A percentile compares a stretch with the other conserved stretches of the same genome.
phyloP scores from a whole-genome alignment of 202 grass and related monocot genomes.

The Thinopyrum obtusiflorum region DNA sequence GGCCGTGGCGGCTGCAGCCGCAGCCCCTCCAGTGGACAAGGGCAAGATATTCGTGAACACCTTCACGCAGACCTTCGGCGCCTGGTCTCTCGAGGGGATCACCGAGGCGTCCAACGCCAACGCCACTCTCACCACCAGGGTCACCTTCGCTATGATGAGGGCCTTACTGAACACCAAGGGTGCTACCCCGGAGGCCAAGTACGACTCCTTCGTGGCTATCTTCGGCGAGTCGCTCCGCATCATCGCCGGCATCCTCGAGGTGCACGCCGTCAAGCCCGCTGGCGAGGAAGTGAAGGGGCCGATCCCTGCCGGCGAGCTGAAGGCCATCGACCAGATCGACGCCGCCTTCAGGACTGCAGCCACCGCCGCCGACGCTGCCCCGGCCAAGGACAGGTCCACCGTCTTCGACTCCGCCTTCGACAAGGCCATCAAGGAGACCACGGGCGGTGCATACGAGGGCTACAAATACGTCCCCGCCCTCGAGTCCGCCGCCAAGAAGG shows the following conservation, averaged over 20 bases:
- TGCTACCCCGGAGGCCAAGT: background rate
- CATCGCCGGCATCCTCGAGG: background rate
- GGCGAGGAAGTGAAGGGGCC: background rate
- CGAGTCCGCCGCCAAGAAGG: background rate
- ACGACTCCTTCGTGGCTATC: background rate
- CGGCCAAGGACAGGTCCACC: background rate
- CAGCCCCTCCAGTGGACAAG: background rate
- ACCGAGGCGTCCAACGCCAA: background rate
- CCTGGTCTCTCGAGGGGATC: background rate
- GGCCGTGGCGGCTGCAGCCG: background rate
- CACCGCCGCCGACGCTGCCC: background rate
- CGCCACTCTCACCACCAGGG: slow-evolving; percentile 32
- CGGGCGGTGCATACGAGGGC: background rate
- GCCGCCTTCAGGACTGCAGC: no score
- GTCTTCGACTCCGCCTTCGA: background rate
- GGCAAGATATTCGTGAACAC: background rate
- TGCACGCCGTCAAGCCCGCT: background rate
- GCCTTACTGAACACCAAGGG: background rate
- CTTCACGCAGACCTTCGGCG: background rate
- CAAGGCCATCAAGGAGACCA: background rate
- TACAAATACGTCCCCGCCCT: background rate
- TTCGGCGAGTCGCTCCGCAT: slow-evolving; percentile 46
- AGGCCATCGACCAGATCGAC: background rate
- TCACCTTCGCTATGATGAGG: background rate
- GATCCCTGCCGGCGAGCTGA: background rate